Conservation (phyloP, 208 protist genomes). For the Acanthamoeba triangularis region DNA sequence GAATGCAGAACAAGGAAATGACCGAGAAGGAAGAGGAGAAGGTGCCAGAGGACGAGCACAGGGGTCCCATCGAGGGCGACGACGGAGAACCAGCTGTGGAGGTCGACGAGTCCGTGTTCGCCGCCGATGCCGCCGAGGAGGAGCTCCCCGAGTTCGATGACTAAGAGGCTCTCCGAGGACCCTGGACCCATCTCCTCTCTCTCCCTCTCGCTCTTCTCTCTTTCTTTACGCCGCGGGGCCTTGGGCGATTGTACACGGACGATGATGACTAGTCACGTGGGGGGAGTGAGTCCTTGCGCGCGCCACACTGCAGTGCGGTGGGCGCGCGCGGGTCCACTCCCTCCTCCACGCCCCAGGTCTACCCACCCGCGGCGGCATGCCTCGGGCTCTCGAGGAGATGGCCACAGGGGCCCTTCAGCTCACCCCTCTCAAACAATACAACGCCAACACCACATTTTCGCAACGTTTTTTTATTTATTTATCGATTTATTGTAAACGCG, state of each 20-base stretch:
- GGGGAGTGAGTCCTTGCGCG: background rate
- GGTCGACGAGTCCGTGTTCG: slow-evolving; percentile 72
- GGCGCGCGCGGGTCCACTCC: no score
- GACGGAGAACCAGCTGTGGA: slow-evolving; percentile 66
- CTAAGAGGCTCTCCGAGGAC: background rate
- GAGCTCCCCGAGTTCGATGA: slow-evolving; percentile 47
- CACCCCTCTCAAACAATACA: background rate
- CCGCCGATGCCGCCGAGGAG: slow-evolving; percentile 58
- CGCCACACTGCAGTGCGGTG: no score
- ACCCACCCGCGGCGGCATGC: no score
- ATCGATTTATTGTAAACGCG: no score
- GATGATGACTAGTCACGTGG: no score
- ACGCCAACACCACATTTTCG: no score
- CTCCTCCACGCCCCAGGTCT: no score
- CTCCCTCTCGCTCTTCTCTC: no score
- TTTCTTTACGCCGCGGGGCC: no score
- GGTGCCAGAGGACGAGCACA: background rate
- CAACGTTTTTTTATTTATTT: no score
- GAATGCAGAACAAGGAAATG: slow-evolving; percentile 44
- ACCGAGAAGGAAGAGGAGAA: slow-evolving; percentile 32
- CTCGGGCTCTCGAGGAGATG: background rate
- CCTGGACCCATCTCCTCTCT: background rate
- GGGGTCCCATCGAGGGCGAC: background rate
- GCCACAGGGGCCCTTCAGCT: background rate
- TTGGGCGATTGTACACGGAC: background rate